phyloP scores from a whole-genome alignment of 1,284 basidiomycete genomes.

The Ganoderma sp. region DNA sequence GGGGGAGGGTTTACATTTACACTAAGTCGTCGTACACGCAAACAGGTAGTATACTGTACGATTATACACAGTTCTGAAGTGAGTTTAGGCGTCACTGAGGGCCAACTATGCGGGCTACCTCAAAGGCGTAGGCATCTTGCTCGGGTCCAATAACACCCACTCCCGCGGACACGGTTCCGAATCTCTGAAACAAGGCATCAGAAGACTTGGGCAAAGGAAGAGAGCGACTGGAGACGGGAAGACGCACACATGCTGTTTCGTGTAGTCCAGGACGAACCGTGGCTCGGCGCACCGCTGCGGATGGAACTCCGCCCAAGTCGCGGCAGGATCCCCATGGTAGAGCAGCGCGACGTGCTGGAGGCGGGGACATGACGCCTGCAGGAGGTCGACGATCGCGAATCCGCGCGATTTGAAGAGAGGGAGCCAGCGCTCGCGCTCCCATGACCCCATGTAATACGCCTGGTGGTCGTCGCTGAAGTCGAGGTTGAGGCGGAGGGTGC shows the following conservation, averaged over 20 bases:
- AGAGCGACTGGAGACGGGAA: no score
- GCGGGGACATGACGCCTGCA: neutral
- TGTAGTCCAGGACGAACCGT: neutral
- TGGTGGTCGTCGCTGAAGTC: constrained; percentile 1
- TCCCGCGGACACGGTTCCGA: no score
- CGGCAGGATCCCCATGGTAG: neutral
- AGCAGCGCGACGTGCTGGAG: neutral
- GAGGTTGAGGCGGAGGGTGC: neutral
- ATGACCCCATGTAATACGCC: neutral
- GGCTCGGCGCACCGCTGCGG: neutral
- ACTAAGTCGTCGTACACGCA: no score
- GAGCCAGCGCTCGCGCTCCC: neutral
- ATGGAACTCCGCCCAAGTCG: neutral
- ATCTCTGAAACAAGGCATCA: no score
- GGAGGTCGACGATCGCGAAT: neutral
- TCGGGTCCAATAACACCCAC: no score
- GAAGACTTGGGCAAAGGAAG: no score
- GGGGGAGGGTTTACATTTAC: no score
- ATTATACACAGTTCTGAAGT: no score
- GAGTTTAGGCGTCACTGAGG: no score
- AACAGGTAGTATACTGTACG: no score
- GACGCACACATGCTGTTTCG: neutral
- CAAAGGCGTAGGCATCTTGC: no score
- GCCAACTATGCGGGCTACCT: no score
- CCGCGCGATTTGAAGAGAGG: neutral